phyloP scores from a whole-genome alignment of 176 grass and related monocot species.

The Zizania latifolia region DNA sequence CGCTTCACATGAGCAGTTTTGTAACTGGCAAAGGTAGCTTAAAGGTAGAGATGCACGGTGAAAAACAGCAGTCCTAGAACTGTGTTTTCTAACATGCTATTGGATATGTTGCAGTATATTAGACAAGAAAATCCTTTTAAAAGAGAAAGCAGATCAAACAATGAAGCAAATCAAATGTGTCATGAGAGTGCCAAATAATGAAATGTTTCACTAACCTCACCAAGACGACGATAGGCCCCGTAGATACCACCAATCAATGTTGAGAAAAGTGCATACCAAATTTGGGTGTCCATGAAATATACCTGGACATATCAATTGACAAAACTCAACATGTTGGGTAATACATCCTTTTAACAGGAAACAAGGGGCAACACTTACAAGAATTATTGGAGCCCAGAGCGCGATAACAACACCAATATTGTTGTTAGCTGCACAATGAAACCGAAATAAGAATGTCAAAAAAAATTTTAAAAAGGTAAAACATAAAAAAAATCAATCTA shows the following conservation, averaged over 20 bases:
- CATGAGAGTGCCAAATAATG: neutral
- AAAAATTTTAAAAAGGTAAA: slow-evolving; percentile 16
- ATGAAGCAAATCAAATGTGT: too few species aligned
- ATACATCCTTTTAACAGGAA: neutral
- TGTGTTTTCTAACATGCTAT: neutral
- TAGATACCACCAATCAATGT: slow-evolving; percentile 96
- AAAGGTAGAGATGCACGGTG: neutral
- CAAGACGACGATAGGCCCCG: slow-evolving; percentile 90
- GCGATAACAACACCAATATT: slow-evolving; percentile 92
- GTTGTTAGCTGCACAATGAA: slow-evolving; percentile 63
- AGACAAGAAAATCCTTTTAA: neutral
- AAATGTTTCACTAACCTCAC: slow-evolving; percentile 58
- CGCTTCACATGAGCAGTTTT: neutral
- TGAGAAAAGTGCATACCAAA: slow-evolving; percentile 98
- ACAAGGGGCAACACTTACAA: slow-evolving; percentile 39
- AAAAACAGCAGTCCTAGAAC: neutral
- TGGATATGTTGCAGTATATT: neutral
- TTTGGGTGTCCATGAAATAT: slow-evolving; percentile 99
- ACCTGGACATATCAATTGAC: slow-evolving; percentile 49
- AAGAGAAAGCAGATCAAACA: neutral
- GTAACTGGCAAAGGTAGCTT: neutral
- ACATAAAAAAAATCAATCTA: slow-evolving; percentile 11
- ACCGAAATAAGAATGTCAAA: slow-evolving; percentile 28
- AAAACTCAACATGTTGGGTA: slow-evolving; percentile 18
- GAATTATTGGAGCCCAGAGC: slow-evolving; percentile 95